Conservation (phyloP, 768 basidiomycete genomes). For the Steccherinum ochraceum region DNA sequence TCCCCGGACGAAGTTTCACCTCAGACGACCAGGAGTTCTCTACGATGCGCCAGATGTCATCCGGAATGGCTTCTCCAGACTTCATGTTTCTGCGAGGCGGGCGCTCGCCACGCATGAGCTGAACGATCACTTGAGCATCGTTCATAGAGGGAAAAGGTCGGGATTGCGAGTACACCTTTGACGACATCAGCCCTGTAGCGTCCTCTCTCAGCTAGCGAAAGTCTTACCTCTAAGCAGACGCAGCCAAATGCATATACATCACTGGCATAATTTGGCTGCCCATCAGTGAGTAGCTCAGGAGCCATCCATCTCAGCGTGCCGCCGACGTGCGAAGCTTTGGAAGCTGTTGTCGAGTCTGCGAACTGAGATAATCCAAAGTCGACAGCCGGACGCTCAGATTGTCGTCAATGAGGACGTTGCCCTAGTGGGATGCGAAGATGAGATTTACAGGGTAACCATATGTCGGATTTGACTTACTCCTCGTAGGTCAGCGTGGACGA, state of each 20-base stretch:
- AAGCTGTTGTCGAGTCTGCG: not conserved
- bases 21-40: not conserved
- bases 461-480: not conserved
- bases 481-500: conserved; percentile 4
- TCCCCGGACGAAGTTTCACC: no score
- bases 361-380: conserved; percentile 4
- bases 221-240: conserved; percentile 5
- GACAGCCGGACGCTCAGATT: not conserved
- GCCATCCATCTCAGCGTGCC: conserved; percentile 3
- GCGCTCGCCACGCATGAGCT: not conserved
- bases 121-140: not conserved
- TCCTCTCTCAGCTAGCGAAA: not conserved
- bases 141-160: not conserved
- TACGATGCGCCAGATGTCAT: not conserved
- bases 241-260: conserved; percentile 6
- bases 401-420: conserved; percentile 2
- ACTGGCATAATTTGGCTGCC: not conserved
- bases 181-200: not conserved
- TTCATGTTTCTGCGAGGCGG: not conserved
- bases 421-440: not conserved
- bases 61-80: not conserved
- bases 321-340: not conserved
- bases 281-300: not conserved
- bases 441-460: not conserved
- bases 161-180: not conserved